Evolutionary conservation across 2,329 filamentous ascomycete species (phyloP).

Genomic region (Sordariomycetes sp.): DNA sequence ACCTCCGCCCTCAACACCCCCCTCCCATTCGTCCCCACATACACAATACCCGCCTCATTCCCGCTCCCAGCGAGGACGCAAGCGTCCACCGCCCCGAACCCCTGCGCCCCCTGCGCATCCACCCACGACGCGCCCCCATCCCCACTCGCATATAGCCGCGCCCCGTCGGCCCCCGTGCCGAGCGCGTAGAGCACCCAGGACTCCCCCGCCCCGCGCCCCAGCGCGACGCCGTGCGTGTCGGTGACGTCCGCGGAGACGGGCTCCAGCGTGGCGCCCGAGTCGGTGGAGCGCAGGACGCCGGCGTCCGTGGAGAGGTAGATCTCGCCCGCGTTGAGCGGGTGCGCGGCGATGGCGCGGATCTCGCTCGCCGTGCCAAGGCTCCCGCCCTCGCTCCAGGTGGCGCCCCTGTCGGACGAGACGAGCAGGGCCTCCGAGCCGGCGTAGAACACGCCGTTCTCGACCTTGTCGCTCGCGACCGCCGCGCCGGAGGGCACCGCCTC

Average conservation of each 20-base stretch:
- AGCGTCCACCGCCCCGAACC: constrained; percentile 31
- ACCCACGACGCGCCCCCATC: constrained; percentile 31
- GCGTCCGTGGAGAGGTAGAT: constrained; percentile 46
- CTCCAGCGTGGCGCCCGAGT: constrained; percentile 38
- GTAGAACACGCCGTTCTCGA: constrained; percentile 41
- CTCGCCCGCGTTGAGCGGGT: constrained; percentile 47
- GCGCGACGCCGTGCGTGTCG: constrained; percentile 28
- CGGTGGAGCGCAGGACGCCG: constrained; percentile 41
- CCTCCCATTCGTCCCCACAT: constrained; percentile 38
- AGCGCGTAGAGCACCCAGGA: constrained; percentile 37
- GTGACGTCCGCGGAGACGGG: constrained; percentile 22
- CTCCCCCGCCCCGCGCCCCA: constrained; percentile 26
- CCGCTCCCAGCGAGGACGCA: constrained; percentile 30
- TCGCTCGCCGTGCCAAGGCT: constrained; percentile 25
- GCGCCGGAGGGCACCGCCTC: constrained; percentile 31
- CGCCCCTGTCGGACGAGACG: constrained; percentile 35
- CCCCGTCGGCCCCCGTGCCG: constrained; percentile 28
- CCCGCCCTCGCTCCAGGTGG: constrained; percentile 29
- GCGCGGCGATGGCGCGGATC: constrained; percentile 44
- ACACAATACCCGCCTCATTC: constrained; percentile 32
- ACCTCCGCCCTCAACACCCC: constrained; percentile 26
- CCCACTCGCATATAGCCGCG: constrained; percentile 31
- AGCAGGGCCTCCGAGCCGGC: constrained; percentile 34
- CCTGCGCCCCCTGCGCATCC: constrained; percentile 33
- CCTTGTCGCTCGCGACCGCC: constrained; percentile 43